Conservation (phyloP, 2,329 filamentous ascomycete species). For the Alternaria conjuncta region DNA sequence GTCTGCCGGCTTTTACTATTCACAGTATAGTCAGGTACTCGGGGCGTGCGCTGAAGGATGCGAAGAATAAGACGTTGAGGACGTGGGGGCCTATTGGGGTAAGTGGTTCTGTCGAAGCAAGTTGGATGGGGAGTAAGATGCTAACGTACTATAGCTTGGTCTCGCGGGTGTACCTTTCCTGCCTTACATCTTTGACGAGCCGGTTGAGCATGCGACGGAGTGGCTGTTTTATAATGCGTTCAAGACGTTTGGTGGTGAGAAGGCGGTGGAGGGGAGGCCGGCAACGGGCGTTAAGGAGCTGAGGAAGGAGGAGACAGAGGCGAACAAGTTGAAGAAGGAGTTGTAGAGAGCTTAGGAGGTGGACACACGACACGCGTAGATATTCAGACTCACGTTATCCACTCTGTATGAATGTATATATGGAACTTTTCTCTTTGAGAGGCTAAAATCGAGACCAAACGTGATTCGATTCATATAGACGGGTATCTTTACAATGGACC, state of each 20-base stretch:
- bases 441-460: accelerated
- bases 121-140: not conserved
- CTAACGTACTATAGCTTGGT: conserved; percentile 58
- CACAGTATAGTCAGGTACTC: conserved; percentile 92
- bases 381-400: not conserved
- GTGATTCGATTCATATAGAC: not conserved
- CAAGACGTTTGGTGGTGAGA: conserved; percentile 70
- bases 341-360: conserved; percentile 26
- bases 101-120: conserved; percentile 49
- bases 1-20: conserved; percentile 89
- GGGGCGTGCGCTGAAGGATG: conserved; percentile 81
- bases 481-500: not conserved
- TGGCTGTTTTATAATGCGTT: conserved; percentile 88
- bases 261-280: conserved; percentile 57
- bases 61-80: conserved; percentile 75
- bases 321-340: conserved; percentile 46
- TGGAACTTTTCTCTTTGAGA: not conserved
- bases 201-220: conserved; percentile 90
- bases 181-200: conserved; percentile 85
- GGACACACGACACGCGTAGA: not conserved
- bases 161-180: conserved; percentile 76
- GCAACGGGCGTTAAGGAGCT: conserved; percentile 48
- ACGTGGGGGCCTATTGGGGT: conserved; percentile 93
- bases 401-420: conserved; percentile 9
- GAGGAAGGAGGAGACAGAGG: conserved; percentile 41